A percentile compares a stretch with the other conserved stretches of the same genome.
phyloP scores from a whole-genome alignment of 768 basidiomycete species.

The Coprinopsis marcescibilis region DNA sequence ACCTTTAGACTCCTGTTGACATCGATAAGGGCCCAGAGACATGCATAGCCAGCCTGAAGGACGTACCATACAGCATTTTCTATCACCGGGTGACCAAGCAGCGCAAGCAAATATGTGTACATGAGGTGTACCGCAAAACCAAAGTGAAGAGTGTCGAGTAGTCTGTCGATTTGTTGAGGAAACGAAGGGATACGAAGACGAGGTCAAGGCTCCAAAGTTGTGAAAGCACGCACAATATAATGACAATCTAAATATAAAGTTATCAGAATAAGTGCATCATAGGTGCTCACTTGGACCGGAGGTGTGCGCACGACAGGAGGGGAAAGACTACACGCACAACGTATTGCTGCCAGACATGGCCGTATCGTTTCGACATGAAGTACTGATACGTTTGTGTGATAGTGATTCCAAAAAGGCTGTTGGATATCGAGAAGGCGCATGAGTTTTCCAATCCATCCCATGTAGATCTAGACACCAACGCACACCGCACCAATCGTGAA shows the following conservation, averaged over 20 bases:
- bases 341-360: slow-evolving; percentile 14
- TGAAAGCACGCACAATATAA: slow-evolving; percentile 17
- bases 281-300: not conserved
- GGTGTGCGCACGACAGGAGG: not conserved
- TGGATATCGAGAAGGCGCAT: not conserved
- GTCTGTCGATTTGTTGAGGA: slow-evolving; percentile 10
- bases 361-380: slow-evolving; percentile 17
- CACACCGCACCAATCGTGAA: slow-evolving; percentile 26
- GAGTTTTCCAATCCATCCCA: no score
- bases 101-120: slow-evolving; percentile 19
- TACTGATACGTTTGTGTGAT: slow-evolving; percentile 26
- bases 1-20: slow-evolving; percentile 27
- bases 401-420: slow-evolving; percentile 26
- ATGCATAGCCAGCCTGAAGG: not conserved
- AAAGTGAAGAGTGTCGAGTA: slow-evolving; percentile 23
- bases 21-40: not conserved
- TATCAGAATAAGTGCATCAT: not conserved
- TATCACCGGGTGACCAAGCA: slow-evolving; percentile 16
- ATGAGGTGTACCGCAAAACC: slow-evolving; percentile 23
- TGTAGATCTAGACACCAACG: slow-evolving; percentile 11
- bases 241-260: slow-evolving; percentile 14
- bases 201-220: no score
- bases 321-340: slow-evolving; percentile 17
- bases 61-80: slow-evolving; percentile 22
- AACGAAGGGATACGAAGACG: not conserved